These are phyloP conservation scores for Nothopassalora personata DNA, from an alignment of 2,329 filamentous ascomycete genomes.

Conservation along the genomic window DNA sequence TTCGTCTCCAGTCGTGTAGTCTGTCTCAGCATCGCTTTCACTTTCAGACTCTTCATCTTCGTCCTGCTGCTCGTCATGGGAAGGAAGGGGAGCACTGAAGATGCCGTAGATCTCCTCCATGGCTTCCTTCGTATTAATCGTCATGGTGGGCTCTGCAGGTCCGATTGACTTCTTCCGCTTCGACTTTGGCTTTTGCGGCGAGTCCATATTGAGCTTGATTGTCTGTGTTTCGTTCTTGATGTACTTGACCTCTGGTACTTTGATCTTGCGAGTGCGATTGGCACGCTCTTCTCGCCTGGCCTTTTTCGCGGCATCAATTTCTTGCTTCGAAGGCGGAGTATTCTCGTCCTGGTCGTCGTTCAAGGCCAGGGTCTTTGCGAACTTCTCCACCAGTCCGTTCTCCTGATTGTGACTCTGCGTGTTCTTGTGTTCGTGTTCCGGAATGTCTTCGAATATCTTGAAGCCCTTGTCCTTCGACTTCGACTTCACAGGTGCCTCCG, in stretches of 20 bases:
- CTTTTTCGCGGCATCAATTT: conserved; percentile 42
- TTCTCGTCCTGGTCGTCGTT: conserved; percentile 47
- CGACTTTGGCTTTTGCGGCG: conserved; percentile 77
- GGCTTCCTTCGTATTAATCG: conserved; percentile 86
- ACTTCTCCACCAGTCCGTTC: conserved; percentile 24
- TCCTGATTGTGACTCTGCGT: conserved; percentile 8
- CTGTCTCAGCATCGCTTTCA: conserved; percentile 60
- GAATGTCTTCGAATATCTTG: conserved; percentile 32
- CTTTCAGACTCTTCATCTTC: conserved; percentile 64
- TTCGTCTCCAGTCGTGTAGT: conserved; percentile 80
- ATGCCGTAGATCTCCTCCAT: conserved; percentile 97
- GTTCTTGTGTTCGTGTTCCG: conserved; percentile 9
- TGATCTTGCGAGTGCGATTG: conserved; percentile 55
- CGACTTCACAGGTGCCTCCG: conserved; percentile 6
- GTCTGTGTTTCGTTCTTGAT: conserved; percentile 77
- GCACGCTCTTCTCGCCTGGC: conserved; percentile 45
- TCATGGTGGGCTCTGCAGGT: conserved; percentile 89
- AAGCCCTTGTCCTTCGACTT: conserved; percentile 30
- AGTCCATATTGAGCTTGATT: conserved; percentile 89
- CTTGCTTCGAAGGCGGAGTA: conserved; percentile 34
- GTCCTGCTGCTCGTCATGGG: conserved; percentile 42
- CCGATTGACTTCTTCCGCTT: conserved; percentile 69
- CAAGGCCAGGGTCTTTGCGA: conserved; percentile 28
- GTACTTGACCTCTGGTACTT: conserved; percentile 72
- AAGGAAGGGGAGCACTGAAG: conserved; percentile 78